Base-by-base conservation (phyloP, 441 rosid genomes). In the Erodium texanum region DNA sequence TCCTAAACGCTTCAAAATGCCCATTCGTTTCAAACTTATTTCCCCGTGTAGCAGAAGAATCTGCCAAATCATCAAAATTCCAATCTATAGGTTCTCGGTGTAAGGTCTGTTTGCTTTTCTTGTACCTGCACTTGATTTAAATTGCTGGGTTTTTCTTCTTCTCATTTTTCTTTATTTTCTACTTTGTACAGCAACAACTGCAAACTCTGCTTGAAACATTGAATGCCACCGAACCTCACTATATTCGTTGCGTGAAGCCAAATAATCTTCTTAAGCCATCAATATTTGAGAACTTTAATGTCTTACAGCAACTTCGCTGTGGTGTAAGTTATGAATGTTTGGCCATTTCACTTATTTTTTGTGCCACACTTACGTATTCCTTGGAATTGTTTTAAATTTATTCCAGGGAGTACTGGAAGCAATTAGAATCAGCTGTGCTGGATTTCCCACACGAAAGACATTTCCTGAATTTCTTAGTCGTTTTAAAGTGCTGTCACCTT, bases 381-480 rank as follows among this genome's bases (percentile, higher is more conserved):
- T 58, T 62, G 52, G 66, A 24, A 64, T 59, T 52, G 59, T 19
- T 59, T 22, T 14, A 29, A 68, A 71, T 65, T 43, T 77, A 66
- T 48, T 74, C 62, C 74, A 95, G 99, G 99, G 98, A 41, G 99
- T 95, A 73, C 82, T 95, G 93, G 98, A 95, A 79, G 99, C 98
- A 69, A 92, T 95, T 76, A 86, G 99, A 82, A 95, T 95, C 75
- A 95, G 98, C 66, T 95, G 99, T 78, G 98, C 97, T 61, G 98
- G 98, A 72, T 95, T 82, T 82, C 98, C 99, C 45, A 87, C 97
- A 68, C 82, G 99, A 78, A 95, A 86, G 81, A 66, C 77, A 15
- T 95, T 92, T 77, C 74, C 72, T 68, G 98, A 95, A 76, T 92
- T 95, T 75, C 62, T 83, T 59, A 61, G 72, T 64, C 92, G 96